Percentiles rank a stretch among this genome's conserved stretches.
Conservation (phyloP, 2,329 filamentous ascomycete species). For the Monilinia vaccinii-corymbosi region DNA sequence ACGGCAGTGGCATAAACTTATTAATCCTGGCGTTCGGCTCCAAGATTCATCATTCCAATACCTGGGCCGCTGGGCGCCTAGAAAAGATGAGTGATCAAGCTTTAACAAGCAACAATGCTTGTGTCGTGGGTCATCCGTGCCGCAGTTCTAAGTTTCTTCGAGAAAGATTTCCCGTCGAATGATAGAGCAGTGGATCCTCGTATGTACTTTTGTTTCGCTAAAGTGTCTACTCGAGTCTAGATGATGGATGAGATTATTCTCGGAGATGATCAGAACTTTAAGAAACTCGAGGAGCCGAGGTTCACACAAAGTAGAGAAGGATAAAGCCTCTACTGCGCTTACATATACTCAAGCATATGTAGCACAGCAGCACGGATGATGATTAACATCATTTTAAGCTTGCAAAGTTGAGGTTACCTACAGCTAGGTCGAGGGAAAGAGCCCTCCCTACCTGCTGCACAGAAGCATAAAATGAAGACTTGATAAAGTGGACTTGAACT, state of each 20-base stretch:
- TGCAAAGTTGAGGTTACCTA: not conserved
- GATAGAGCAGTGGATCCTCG: not conserved
- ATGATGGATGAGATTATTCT: not conserved
- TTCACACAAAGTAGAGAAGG: not conserved
- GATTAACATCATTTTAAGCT: not conserved
- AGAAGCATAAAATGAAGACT: not conserved
- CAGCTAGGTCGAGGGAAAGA: not conserved
- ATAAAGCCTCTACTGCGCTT: no score
- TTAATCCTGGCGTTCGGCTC: not conserved
- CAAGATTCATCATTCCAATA: not conserved
- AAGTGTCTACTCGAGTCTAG: not conserved
- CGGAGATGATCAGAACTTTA: not conserved
- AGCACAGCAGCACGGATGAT: not conserved
- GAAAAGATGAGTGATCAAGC: not conserved
- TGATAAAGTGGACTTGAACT: not conserved
- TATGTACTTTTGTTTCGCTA: not conserved
- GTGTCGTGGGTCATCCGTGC: not conserved
- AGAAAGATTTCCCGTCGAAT: slow-evolving; percentile 1
- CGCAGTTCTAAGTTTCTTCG: not conserved
- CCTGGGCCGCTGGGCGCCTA: not conserved
- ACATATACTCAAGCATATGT: not conserved
- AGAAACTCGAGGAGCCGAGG: not conserved
- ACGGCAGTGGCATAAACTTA: not conserved
- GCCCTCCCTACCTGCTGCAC: not conserved
- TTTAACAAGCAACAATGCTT: not conserved